Base-by-base conservation (phyloP, 176 grass and related monocot species). In the Luzula sylvatica region DNA sequence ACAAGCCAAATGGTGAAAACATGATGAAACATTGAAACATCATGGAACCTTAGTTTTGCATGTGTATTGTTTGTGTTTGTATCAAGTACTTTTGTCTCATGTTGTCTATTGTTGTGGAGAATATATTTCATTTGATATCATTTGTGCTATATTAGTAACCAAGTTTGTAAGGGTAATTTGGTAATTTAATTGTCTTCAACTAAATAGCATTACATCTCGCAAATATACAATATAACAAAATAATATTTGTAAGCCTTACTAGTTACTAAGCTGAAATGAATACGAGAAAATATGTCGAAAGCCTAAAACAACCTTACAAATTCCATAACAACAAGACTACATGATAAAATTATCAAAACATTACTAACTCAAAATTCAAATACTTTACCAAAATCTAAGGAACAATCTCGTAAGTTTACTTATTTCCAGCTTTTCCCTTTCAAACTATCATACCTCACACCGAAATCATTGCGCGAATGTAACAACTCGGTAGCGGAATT, bases 401-500 rank as follows among this genome's bases (percentile, higher is more conserved):
- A 35, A 35, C 30, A 35, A 35, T 7, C 30, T n/a, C n/a, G n/a
- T n/a, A n/a, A 35, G 5, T 35, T 9, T 35, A 35, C 30, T 35
- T 35, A 35, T 35, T 35, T 7, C 30, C 30, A 35, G 9, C 9
- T 35, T 9, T 35, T 35, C 9, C 30, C n/a, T 45, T 86, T 81
- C 7, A 82, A 78, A 27, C 75, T 87, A 28, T 87, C 83, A 25
- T 79, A 67, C 13, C 74, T 74, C 53, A 60, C 66, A 28, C 81
- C 83, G 39, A 65, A 55, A 22, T 69, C 62, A 25, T 40, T 67
- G 29, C 54, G 61, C 20, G 75, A 56, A 30, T 66, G 71, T 53
- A 98, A 55, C 46, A 98, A 70, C 26, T 98, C 85, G 6, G 72
- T 90, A 23, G 93, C 93, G 29, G 93, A 98, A 69, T 78, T 73